phyloP scores from a whole-genome alignment of 805 yeast species.

The Metschnikowia continentalis region DNA sequence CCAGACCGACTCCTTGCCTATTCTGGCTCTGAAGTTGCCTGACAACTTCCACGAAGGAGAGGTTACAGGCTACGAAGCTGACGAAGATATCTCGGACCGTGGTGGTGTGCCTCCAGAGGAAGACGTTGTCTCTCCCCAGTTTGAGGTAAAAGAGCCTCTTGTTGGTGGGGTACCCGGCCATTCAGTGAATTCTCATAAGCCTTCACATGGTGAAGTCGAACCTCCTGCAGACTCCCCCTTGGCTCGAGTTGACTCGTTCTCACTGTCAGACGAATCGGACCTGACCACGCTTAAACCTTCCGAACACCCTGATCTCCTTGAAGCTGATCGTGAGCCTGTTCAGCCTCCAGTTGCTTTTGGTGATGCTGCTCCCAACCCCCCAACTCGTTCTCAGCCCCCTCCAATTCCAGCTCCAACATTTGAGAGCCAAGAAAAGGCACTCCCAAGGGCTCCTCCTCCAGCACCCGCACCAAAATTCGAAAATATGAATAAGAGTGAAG shows the following conservation, averaged over 20 bases:
- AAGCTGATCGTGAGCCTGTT: not conserved
- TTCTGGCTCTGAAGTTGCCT: not conserved
- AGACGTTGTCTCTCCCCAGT: not conserved
- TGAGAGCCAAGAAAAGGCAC: slow-evolving; percentile 11
- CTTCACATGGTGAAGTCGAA: slow-evolving; percentile 2
- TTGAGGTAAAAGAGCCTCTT: not conserved
- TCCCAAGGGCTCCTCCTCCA: slow-evolving; percentile 9
- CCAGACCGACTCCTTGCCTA: not conserved
- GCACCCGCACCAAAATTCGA: slow-evolving; percentile 15
- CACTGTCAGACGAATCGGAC: slow-evolving; percentile 3
- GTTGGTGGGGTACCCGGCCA: not conserved
- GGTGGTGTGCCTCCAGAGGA: slow-evolving; percentile 7
- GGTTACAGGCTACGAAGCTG: slow-evolving; percentile 68
- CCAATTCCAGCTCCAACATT: slow-evolving; percentile 15
- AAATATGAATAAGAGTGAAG: slow-evolving; percentile 9
- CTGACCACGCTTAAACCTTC: not conserved
- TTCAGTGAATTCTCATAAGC: not conserved
- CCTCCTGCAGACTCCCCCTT: slow-evolving; percentile 12
- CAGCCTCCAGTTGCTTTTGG: slow-evolving; percentile 13
- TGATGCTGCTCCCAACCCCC: not conserved
- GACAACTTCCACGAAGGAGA: slow-evolving; percentile 16
- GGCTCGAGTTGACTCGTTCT: slow-evolving; percentile 1
- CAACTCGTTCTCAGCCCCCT: not conserved
- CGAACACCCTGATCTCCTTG: not conserved
- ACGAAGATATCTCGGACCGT: slow-evolving; percentile 44